Percentiles rank a stretch among this genome's conserved stretches.
Conservation (phyloP, 1,284 basidiomycete genomes). For the Lignosus rhinocerotis region DNA sequence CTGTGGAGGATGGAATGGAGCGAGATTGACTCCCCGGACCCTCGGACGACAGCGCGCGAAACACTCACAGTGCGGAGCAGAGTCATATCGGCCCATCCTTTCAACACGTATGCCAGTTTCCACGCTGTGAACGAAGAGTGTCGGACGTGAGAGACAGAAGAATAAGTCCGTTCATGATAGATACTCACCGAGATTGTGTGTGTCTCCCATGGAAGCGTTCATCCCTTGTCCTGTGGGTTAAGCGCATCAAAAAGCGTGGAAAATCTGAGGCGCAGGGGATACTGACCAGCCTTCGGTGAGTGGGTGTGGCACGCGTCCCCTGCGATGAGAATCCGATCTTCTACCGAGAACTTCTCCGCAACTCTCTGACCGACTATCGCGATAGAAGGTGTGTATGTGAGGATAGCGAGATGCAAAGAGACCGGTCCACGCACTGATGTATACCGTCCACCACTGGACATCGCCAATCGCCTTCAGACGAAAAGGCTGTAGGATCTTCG, state of each 20-base stretch:
- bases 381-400: background rate
- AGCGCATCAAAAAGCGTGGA: background rate
- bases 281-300: conserved; percentile 62
- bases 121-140: conserved; percentile 46
- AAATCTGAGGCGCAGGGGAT: background rate
- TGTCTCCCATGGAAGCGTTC: conserved; percentile 42
- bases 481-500: conserved; percentile 69
- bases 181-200: conserved; percentile 69
- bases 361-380: conserved; percentile 71
- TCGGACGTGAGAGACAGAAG: background rate
- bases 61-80: conserved; percentile 69
- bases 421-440: conserved; percentile 43
- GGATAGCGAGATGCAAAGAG: background rate
- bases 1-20: conserved; percentile 28
- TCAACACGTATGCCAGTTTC: conserved; percentile 76
- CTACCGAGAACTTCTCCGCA: conserved; percentile 63
- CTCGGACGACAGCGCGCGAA: background rate
- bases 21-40: background rate
- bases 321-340: conserved; percentile 80
- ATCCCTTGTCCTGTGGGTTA: background rate
- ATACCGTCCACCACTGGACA: conserved; percentile 82
- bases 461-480: conserved; percentile 55
- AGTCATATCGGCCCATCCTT: conserved; percentile 65
- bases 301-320: conserved; percentile 86
- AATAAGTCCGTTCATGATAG: background rate